phyloP scores from a whole-genome alignment of 2,329 filamentous ascomycete genomes.

The Beauveria medogensis region DNA sequence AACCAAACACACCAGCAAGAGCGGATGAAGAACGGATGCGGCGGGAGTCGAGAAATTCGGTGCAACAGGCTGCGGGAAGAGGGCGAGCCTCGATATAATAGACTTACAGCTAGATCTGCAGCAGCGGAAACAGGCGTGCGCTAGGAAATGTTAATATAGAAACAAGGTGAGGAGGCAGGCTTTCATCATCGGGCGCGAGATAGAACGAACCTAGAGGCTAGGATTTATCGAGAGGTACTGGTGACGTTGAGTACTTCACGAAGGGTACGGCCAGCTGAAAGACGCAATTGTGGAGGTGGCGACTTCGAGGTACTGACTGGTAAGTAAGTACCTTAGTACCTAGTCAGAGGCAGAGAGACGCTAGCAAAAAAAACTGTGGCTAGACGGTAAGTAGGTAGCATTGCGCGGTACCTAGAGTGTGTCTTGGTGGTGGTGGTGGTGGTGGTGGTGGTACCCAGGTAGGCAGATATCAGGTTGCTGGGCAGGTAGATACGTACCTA shows the following conservation, averaged over 20 bases:
- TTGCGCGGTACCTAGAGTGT: not conserved
- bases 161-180: not conserved
- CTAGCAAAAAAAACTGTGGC: not conserved
- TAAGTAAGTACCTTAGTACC: too few relatives aligned
- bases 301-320: not conserved
- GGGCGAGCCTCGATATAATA: conserved; percentile 6
- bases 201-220: not conserved
- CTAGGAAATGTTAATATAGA: conserved; percentile 7
- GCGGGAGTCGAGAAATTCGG: conserved; percentile 6
- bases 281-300: conserved; percentile 9
- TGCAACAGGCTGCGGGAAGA: not conserved
- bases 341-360: not conserved
- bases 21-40: conserved; percentile 1
- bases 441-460: not conserved
- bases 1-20: not conserved
- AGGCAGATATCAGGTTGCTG: not conserved
- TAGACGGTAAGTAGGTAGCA: conserved; percentile 1
- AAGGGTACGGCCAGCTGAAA: not conserved
- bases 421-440: not conserved
- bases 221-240: not conserved
- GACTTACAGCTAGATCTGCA: conserved; percentile 4
- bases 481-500: too few relatives aligned
- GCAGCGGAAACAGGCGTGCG: not conserved
- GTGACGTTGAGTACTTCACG: conserved; percentile 2
- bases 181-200: not conserved